Percentiles rank a stretch among this genome's conserved stretches.
phyloP scores from a whole-genome alignment of 306 rosid species.

The Prosopis cineraria region DNA sequence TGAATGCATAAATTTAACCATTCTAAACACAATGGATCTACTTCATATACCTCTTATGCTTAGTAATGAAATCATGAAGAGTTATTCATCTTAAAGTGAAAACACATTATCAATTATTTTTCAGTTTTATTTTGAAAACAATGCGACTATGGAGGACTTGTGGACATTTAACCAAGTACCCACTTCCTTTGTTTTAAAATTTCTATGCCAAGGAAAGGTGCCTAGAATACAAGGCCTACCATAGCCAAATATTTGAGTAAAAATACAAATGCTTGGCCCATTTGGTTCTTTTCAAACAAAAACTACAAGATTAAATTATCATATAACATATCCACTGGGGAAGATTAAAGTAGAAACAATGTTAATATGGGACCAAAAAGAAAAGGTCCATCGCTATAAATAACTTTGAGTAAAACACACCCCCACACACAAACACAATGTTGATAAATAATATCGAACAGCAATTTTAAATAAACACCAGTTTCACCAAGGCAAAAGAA shows the following conservation, averaged over 20 bases:
- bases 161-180: background rate
- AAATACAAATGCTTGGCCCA: background rate
- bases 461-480: slow-evolving; percentile 10
- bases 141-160: background rate
- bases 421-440: background rate
- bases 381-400: background rate
- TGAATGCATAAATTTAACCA: slow-evolving; percentile 2
- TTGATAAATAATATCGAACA: slow-evolving; percentile 7
- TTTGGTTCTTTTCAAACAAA: background rate
- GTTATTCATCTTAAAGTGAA: background rate
- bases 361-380: background rate
- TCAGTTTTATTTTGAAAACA: background rate
- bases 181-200: background rate
- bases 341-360: slow-evolving; percentile 19
- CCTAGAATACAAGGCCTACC: background rate
- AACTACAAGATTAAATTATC: slow-evolving; percentile 3
- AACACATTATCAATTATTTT: background rate
- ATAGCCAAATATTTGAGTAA: background rate
- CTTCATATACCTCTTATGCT: slow-evolving; percentile 2
- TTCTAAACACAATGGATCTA: slow-evolving; percentile 6
- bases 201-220: background rate
- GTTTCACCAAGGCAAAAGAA: background rate
- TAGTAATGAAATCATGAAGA: background rate
- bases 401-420: background rate
- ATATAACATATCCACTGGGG: background rate